Conservation (phyloP, 495 filamentous ascomycete genomes). For the Paragyromitra xinjiangensis region DNA sequence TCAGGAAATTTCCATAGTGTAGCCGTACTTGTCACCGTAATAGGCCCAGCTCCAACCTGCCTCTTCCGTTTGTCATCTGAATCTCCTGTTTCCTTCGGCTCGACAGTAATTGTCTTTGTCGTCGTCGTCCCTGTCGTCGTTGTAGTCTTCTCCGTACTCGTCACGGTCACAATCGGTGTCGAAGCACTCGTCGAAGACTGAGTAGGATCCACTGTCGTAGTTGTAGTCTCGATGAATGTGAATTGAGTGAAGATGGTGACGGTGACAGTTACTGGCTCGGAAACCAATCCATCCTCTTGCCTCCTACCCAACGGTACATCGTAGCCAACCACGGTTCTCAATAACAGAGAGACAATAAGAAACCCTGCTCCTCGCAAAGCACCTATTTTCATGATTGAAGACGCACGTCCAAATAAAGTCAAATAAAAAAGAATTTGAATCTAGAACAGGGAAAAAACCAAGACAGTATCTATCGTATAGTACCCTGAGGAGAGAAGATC, state of each 20-base stretch:
- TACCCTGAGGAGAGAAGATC: constrained; percentile 12
- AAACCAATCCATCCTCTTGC: not conserved
- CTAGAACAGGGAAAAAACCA: not conserved
- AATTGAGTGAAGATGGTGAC: constrained; percentile 18
- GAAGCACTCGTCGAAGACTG: not conserved
- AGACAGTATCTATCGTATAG: constrained; percentile 16
- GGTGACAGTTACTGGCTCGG: constrained; percentile 14
- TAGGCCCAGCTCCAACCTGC: not conserved
- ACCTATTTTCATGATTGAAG: constrained; percentile 25
- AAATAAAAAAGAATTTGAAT: not conserved
- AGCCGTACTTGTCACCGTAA: constrained; percentile 13
- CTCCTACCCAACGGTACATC: constrained; percentile 22
- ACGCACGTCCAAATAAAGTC: not conserved
- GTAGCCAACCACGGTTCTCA: constrained; percentile 5
- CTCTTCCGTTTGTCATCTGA: constrained; percentile 8
- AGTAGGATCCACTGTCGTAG: constrained; percentile 16
- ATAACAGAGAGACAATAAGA: constrained; percentile 35
- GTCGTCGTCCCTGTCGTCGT: not conserved
- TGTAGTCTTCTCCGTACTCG: constrained; percentile 21
- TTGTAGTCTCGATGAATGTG: constrained; percentile 25
- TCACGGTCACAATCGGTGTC: constrained; percentile 21
- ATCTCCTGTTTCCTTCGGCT: not conserved
- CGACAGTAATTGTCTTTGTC: not conserved
- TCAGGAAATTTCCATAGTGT: constrained; percentile 27
- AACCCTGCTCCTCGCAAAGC: constrained; percentile 12